Evolutionary conservation across 768 basidiomycete species (phyloP).

Genomic region (Artomyces pyxidatus): DNA sequence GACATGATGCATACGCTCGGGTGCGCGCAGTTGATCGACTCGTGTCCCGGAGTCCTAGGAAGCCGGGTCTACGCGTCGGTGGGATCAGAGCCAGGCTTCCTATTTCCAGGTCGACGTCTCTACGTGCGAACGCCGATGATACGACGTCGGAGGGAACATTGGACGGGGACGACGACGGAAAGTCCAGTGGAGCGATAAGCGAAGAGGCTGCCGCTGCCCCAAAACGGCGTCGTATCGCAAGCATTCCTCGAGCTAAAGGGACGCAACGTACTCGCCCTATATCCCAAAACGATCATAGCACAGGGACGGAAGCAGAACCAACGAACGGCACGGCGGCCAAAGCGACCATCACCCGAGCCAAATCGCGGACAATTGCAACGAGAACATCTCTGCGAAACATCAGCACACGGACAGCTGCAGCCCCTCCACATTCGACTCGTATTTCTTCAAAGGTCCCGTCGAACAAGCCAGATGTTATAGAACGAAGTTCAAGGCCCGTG

Average conservation of each 20-base stretch:
- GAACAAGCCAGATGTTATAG: too few relatives aligned
- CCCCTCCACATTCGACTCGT: too few relatives aligned
- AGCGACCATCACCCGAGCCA: not conserved
- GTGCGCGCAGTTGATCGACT: not conserved
- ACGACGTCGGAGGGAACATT: conserved; percentile 13
- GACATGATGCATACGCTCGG: conserved; percentile 8
- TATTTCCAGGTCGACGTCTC: conserved; percentile 4
- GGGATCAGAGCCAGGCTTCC: not conserved
- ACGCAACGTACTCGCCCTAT: not conserved
- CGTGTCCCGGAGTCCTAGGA: conserved; percentile 5
- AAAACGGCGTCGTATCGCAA: conserved; percentile 11
- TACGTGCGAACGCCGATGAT: conserved; percentile 1
- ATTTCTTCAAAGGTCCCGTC: too few relatives aligned
- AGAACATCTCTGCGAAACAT: conserved; percentile 9
- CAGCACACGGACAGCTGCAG: conserved; percentile 3
- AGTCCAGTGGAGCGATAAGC: not conserved
- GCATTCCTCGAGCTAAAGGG: not conserved
- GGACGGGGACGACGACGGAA: conserved; percentile 9
- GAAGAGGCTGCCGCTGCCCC: conserved; percentile 2
- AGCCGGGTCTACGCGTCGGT: too few relatives aligned
- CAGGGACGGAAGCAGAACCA: not conserved
- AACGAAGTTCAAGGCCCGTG: too few relatives aligned
- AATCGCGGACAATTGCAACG: conserved; percentile 2
- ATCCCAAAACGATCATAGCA: not conserved
- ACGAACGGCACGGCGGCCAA: not conserved